Base-by-base conservation (phyloP, 1,139 yeast genomes). In the Entelexis sorbosivorans region DNA sequence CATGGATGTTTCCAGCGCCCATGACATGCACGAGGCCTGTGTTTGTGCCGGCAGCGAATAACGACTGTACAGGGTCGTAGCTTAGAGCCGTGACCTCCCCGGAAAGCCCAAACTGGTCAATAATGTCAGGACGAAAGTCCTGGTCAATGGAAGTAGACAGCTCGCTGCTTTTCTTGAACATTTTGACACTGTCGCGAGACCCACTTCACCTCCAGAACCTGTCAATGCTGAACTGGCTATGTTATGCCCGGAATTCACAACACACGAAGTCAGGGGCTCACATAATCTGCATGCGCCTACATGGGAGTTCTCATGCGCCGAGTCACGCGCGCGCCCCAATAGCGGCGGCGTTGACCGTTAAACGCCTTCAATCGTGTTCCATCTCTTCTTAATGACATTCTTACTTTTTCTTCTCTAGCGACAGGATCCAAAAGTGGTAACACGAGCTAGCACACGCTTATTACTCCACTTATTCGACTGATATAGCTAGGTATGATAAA, bases 1-100 rank as follows among this genome's bases (percentile, higher is more conserved):
- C 86, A 57, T 84, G 87, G 9, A 89, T 95, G 49, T 83, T 78
- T 48, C 81, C 79, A 63, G 84, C 91, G 2, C 98, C 98, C 61
- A 79, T 82, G 5, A 91, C 82, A 59, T 86, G 79, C 20, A 91
- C 74, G 48, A 78, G 79, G 44, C 88, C 86, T 13, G 68, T 64
- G 40, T 73, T 78, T 0, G 96, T 87, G 3, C 93, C 82, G 0
- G 87, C 70, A 0, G 96, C 97, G 59, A 88, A 66, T 42, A 91
- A 72, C 47, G 94, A 79, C 64, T 91, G 98, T 0, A 86, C 81
- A 1, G 95, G 95, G 64, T 91, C 97, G 65, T 74, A 85, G 0
- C 94, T 94, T 42, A 81, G 67, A 0, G 85, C 79, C 26, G 77
- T 69, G 3, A 85, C 76, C 17, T 66, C 70, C 2, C 87, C 86